Percentiles rank a stretch among this genome's conserved stretches.
Evolutionary conservation across 108 stramenopile species (phyloP).

Genomic region (Pseudonitzschia pungens): DNA sequence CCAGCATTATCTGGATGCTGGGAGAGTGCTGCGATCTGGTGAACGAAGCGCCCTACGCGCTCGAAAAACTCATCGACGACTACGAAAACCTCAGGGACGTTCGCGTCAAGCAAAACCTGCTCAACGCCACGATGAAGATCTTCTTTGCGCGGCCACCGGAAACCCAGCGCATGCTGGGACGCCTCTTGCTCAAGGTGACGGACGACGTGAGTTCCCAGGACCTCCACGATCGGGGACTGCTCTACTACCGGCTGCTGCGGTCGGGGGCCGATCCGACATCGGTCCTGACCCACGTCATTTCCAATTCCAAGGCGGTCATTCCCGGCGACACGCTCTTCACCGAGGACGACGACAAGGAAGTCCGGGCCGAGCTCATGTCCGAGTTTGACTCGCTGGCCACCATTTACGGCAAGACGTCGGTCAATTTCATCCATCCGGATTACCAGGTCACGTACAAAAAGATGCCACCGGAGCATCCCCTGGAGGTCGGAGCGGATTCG

Average conservation of each 20-base stretch:
- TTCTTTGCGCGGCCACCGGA: conserved; percentile 99
- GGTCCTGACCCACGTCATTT: conserved; percentile 64
- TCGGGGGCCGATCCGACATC: conserved; percentile 75
- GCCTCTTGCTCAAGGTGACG: conserved; percentile 87
- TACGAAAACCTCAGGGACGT: conserved; percentile 67
- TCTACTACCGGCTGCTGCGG: conserved; percentile 94
- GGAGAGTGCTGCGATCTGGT: conserved; percentile 96
- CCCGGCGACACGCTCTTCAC: conserved; percentile 58
- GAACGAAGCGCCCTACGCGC: conserved; percentile 93
- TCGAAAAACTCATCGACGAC: conserved; percentile 90
- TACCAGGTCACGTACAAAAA: conserved; percentile 74
- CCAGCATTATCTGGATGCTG: conserved; percentile 91
- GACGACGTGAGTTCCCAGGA: conserved; percentile 92
- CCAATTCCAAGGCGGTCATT: conserved; percentile 44
- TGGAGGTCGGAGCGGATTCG: conserved; percentile 27
- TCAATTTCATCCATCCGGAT: conserved; percentile 88
- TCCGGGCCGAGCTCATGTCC: conserved; percentile 80
- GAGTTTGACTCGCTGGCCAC: conserved; percentile 96
- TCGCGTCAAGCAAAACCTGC: conserved; percentile 84
- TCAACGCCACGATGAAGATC: conserved; percentile 91
- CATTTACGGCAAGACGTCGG: conserved; percentile 88
- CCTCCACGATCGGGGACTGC: conserved; percentile 95
- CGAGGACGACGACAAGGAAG: conserved; percentile 79
- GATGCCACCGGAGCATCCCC: conserved; percentile 76
- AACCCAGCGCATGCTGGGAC: conserved; percentile 93